Conservation (phyloP, 2,329 filamentous ascomycete species). For the Mycogone perniciosa region DNA sequence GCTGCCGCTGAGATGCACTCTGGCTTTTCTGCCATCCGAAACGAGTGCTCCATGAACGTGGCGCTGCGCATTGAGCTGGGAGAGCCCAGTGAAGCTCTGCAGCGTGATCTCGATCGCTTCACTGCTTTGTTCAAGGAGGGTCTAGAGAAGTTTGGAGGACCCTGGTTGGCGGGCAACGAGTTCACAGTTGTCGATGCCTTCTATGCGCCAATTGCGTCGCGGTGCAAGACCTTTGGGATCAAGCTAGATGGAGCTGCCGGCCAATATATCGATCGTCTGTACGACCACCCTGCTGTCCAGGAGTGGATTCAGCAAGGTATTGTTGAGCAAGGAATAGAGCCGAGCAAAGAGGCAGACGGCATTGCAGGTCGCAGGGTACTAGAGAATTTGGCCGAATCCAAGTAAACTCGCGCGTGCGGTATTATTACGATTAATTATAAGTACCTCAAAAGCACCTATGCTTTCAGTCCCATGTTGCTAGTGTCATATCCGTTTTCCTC, state of each 20-base stretch:
- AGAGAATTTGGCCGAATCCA: slow-evolving; percentile 20
- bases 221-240: slow-evolving; percentile 33
- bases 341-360: slow-evolving; percentile 30
- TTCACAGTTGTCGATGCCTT: slow-evolving; percentile 37
- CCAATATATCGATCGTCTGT: slow-evolving; percentile 30
- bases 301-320: slow-evolving; percentile 34
- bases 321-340: slow-evolving; percentile 32
- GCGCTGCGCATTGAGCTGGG: slow-evolving; percentile 30
- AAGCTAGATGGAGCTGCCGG: slow-evolving; percentile 23
- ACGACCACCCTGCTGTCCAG: slow-evolving; percentile 29
- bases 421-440: background rate
- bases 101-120: slow-evolving; percentile 31
- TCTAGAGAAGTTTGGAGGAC: slow-evolving; percentile 33
- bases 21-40: slow-evolving; percentile 34
- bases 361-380: slow-evolving; percentile 27
- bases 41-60: slow-evolving; percentile 39
- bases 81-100: slow-evolving; percentile 23
- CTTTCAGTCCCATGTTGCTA: too few relatives aligned
- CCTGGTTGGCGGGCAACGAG: slow-evolving; percentile 32
- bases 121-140: slow-evolving; percentile 33
- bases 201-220: slow-evolving; percentile 35
- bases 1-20: slow-evolving; percentile 44
- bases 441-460: too few relatives aligned
- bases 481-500: slow-evolving; percentile 15
- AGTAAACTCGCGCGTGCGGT: slow-evolving; percentile 1